Percentiles rank a stretch among this genome's conserved stretches.
Conservation (phyloP, 179 eudicot genomes). For the Patellifolia procumbens region DNA sequence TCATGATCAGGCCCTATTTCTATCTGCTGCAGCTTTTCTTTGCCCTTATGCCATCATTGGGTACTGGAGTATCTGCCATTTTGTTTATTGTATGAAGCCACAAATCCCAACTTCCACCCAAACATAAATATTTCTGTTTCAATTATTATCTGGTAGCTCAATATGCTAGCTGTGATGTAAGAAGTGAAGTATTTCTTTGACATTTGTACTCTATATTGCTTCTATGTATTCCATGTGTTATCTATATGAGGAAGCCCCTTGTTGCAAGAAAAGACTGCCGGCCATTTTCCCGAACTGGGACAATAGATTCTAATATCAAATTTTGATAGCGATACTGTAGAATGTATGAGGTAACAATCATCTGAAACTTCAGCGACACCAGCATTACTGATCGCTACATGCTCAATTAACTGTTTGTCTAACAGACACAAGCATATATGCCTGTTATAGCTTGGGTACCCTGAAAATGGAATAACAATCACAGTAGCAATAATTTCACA, state of each 20-base stretch:
- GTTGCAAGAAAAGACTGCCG: background rate
- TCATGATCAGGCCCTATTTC: constrained; percentile 72
- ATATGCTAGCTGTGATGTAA: constrained; percentile 77
- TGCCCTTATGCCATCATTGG: constrained; percentile 82
- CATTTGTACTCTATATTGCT: background rate
- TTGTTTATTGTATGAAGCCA: constrained; percentile 15
- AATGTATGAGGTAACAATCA: background rate
- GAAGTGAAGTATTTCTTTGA: constrained; percentile 26
- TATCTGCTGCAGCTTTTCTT: constrained; percentile 89
- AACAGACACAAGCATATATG: no score
- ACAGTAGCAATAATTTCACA: no score
- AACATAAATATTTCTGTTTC: constrained; percentile 39
- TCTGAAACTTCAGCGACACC: background rate
- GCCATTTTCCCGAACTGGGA: background rate
- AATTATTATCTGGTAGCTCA: constrained; percentile 93
- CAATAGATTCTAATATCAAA: background rate
- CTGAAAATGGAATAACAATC: no score
- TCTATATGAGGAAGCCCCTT: background rate
- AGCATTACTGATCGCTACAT: background rate
- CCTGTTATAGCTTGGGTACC: no score
- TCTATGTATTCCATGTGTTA: no score
- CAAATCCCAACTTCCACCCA: constrained; percentile 21
- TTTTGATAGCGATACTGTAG: background rate
- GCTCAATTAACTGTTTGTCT: no score
- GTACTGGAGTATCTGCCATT: constrained; percentile 38